Evolutionary conservation across 225 moss, liverwort and hornwort species (phyloP).

Genomic region (Climacium dendroides): DNA sequence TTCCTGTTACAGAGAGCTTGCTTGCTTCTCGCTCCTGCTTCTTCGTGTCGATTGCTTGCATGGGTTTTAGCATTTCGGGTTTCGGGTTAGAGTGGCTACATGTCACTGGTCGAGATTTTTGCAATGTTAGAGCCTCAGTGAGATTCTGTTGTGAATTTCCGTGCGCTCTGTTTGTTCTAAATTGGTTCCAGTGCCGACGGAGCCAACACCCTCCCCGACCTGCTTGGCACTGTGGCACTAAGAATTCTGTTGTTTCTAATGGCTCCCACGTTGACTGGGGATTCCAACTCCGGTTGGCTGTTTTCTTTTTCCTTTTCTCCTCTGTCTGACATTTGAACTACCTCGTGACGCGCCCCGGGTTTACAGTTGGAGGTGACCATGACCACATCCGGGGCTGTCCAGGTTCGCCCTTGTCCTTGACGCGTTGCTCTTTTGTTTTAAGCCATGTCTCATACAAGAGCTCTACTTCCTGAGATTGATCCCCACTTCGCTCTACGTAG

Average conservation of each 20-base stretch:
- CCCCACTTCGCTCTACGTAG: not conserved
- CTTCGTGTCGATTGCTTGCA: not conserved
- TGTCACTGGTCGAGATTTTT: not conserved
- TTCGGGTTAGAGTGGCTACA: not conserved
- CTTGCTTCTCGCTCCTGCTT: not conserved
- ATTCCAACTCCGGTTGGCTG: not conserved
- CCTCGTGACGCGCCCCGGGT: not conserved
- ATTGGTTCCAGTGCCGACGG: not conserved
- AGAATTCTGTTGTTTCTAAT: not conserved
- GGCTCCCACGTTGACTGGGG: not conserved
- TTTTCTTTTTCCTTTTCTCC: not conserved
- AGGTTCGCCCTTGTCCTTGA: conserved; percentile 19
- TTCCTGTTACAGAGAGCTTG: not conserved
- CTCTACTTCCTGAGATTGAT: not conserved
- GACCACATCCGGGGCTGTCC: conserved; percentile 54
- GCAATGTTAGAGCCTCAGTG: not conserved
- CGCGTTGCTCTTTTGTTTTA: not conserved
- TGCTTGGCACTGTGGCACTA: not conserved
- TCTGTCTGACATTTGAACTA: not conserved
- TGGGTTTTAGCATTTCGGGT: not conserved
- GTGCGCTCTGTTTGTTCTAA: not conserved
- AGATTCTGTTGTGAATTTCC: not conserved
- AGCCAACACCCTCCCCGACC: not conserved
- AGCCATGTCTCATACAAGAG: not conserved
- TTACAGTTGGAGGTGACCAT: conserved; percentile 84